These are phyloP conservation scores for Lepraria neglecta DNA, from an alignment of 495 filamentous ascomycete genomes.

Conservation along the genomic window DNA sequence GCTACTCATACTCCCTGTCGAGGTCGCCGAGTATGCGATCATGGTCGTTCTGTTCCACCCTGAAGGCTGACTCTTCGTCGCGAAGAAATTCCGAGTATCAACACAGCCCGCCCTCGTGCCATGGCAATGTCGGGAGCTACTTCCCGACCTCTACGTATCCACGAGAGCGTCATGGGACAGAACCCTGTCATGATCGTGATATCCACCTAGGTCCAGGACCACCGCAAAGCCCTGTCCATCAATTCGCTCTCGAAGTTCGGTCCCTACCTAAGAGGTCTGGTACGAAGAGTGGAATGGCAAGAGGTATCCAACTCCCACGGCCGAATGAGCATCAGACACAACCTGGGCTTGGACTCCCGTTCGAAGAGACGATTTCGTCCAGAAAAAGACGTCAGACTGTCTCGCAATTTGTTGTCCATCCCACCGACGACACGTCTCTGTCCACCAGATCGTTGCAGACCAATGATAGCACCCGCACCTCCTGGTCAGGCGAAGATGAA, in stretches of 20 bases:
- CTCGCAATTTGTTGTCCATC: background rate
- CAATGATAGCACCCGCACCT: background rate
- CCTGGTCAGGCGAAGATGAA: background rate
- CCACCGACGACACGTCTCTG: background rate
- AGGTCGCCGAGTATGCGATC: constrained; percentile 3
- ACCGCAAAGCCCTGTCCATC: background rate
- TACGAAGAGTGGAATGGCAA: background rate
- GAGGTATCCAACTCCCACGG: background rate
- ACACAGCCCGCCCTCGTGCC: background rate
- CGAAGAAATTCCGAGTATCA: background rate
- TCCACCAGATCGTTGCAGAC: background rate
- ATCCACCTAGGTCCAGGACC: background rate
- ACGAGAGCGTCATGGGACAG: background rate
- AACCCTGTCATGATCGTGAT: background rate
- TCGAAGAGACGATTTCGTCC: background rate
- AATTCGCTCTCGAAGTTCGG: background rate
- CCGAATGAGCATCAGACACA: background rate
- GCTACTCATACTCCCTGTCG: constrained; percentile 1
- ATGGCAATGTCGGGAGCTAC: background rate
- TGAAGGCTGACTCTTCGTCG: background rate
- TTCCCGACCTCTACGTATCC: background rate
- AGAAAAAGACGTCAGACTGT: background rate
- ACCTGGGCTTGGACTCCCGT: background rate
- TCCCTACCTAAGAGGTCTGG: background rate
- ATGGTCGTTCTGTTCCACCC: background rate